These are phyloP conservation scores for Paecilomyces sp. DNA, from an alignment of 2,329 filamentous ascomycete species.

Conservation along the genomic window DNA sequence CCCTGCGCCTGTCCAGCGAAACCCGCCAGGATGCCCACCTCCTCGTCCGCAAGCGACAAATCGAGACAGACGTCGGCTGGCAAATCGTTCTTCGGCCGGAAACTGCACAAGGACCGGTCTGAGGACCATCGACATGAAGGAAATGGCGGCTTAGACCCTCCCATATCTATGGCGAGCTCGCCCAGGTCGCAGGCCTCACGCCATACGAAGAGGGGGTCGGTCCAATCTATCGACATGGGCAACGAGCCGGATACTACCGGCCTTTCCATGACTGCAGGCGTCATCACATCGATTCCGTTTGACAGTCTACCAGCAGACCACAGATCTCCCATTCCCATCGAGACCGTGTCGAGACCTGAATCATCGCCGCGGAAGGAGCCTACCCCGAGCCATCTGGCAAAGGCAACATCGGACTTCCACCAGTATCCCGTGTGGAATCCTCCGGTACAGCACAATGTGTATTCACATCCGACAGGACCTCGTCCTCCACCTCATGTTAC, in stretches of 20 bases:
- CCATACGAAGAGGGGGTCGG: slow-evolving; percentile 64
- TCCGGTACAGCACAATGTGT: slow-evolving; percentile 40
- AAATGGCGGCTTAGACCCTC: slow-evolving; percentile 51
- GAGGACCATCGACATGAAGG: slow-evolving; percentile 57
- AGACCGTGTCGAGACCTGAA: slow-evolving; percentile 64
- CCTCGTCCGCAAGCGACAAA: slow-evolving; percentile 65
- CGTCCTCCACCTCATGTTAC: slow-evolving; percentile 52
- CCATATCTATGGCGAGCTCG: slow-evolving; percentile 56
- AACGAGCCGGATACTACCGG: slow-evolving; percentile 53
- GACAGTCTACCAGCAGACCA: slow-evolving; percentile 60
- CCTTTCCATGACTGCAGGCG: slow-evolving; percentile 68
- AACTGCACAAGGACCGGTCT: slow-evolving; percentile 65
- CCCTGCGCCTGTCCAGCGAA: slow-evolving; percentile 15
- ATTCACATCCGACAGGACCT: slow-evolving; percentile 53
- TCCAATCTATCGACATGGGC: slow-evolving; percentile 63
- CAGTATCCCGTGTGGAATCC: slow-evolving; percentile 75
- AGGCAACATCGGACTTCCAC: slow-evolving; percentile 70
- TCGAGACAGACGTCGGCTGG: slow-evolving; percentile 73
- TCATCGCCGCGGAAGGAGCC: slow-evolving; percentile 59
- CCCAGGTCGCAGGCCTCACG: slow-evolving; percentile 64
- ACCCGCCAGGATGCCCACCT: slow-evolving; percentile 41
- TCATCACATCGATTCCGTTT: slow-evolving; percentile 84
- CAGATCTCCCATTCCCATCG: slow-evolving; percentile 63
- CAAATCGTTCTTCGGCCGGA: slow-evolving; percentile 82
- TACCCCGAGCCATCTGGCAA: slow-evolving; percentile 76